Base-by-base conservation (phyloP, 352 stramenopile genomes). In the Globisporangium yorkense region DNA sequence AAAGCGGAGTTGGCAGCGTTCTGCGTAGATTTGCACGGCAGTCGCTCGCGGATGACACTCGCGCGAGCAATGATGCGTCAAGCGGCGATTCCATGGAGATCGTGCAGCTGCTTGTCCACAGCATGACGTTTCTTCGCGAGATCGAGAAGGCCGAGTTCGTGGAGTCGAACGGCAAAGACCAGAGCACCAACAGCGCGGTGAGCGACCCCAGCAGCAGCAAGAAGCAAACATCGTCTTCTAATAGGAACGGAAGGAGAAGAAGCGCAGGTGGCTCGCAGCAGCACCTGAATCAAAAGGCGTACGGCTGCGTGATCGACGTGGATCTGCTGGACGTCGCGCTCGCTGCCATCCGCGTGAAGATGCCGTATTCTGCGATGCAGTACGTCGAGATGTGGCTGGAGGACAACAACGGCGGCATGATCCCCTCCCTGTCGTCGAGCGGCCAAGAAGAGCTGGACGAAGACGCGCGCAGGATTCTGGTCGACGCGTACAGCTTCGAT, bases 351-450 rank as follows among this genome's bases (percentile, higher is more conserved):
- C 60, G 60, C 9, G 80, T 87, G 4, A 88, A 94, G 48, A 93
- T 96, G 82, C 86, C 86, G 8, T 96, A 91, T 50, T 92, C 84
- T 20, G 83, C 86, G 1, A 92, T 96, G 80, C 86, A 96, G 54
- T 96, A 89, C 54, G 78, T 90, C n/a, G 86, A 96, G 57, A 87
- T 92, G 83, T 92, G 82, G 76, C 59, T 96, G 5, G 86, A 96
- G 65, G 65, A 71, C 13, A 66, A 68, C 4, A 51, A 88, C 20
- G 81, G 77, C 3, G 74, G 73, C 0, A 73, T 72, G 48, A 60
- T 89, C 0, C 74, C 74, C 0, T 70, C 68, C 31, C 39, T 87
- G 20, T 75, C 67, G 27, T 63, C 50, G 35, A 43, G 43, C 37
- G 16, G 21, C 13, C n/a, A 68, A 20, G 61, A 70, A n/a, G 52